Evolutionary conservation across 1,139 yeast genomes (phyloP).

Genomic region (Suzukiozyma palmioleophila): DNA sequence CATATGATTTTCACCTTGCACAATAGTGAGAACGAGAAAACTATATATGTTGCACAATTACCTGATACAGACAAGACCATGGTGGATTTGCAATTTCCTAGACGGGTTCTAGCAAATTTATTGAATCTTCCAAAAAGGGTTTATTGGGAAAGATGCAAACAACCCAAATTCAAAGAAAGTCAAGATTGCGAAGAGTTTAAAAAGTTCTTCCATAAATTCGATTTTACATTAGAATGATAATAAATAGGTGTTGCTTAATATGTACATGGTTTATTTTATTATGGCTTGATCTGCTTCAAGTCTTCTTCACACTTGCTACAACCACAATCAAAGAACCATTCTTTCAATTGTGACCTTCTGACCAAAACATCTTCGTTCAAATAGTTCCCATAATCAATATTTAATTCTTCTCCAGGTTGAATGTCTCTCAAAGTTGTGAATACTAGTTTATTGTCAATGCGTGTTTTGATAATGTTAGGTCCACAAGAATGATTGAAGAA

Average conservation of each 20-base stretch:
- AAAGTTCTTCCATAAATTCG: constrained; percentile 40
- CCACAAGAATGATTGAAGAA: constrained; percentile 66
- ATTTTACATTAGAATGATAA: constrained; percentile 24
- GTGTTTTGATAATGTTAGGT: constrained; percentile 40
- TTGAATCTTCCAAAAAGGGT: constrained; percentile 56
- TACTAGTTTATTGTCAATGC: constrained; percentile 17
- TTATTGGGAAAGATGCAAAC: constrained; percentile 72
- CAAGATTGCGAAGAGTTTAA: constrained; percentile 61
- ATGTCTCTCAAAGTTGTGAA: constrained; percentile 29
- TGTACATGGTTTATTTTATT: neutral
- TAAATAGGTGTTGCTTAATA: neutral
- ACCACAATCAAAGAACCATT: constrained; percentile 62
- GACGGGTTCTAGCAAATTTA: constrained; percentile 65
- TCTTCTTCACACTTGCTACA: constrained; percentile 42
- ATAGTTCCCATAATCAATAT: constrained; percentile 60
- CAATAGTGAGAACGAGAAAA: constrained; percentile 11
- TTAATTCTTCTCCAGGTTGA: constrained; percentile 45
- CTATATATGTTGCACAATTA: constrained; percentile 21
- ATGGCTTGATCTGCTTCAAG: neutral
- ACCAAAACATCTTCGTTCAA: constrained; percentile 35
- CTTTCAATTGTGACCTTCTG: constrained; percentile 41
- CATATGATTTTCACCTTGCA: constrained; percentile 38
- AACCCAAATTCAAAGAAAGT: constrained; percentile 52
- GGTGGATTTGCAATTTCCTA: constrained; percentile 73
- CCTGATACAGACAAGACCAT: constrained; percentile 16